Base-by-base conservation (phyloP, 495 filamentous ascomycete species). In the Podospora comata region DNA sequence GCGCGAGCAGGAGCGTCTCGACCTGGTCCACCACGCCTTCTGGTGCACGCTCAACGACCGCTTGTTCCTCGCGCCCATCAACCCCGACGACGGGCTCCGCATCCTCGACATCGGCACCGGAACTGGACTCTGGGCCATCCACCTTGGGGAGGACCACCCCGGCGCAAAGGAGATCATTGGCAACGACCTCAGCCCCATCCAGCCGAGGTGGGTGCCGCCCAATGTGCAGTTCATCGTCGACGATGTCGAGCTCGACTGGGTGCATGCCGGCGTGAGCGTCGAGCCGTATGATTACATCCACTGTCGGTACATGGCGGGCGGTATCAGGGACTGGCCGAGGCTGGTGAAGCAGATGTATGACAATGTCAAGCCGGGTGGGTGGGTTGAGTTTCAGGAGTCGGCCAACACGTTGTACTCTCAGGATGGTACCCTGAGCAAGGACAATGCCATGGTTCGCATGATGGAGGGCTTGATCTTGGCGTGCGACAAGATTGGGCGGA, bases 1-100 rank as follows among this genome's bases (percentile, higher is more conserved):
- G 70, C 77, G 74, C 61, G 87, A 91, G 74, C 86, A 89, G 76
- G 84, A 89, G 70, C 87, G 89, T n/a, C 80, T 90, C 19, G 89
- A 91, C 71, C 76, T 91, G 70, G 77, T 85, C 64, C 90, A 92
- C 77, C 85, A 87, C 66, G 79, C 88, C 66, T 78, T 75, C 61
- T 72, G 71, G 26, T 70, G 75, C 19, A 67, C 75, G 16, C 74
- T 75, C 64, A 75, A 79, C 61, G 81, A 82, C 62, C 76, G 77
- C 32, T 74, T 83, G 15, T 81, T 73, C 60, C 71, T 73, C 3
- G 71, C 77, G 11, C 75, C 75, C 26, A 64, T 79, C 34, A 62
- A 76, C 56, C 72, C 67, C 18, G 48, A 71, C 64, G 68, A 27
- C 2, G 67, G 70, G 0, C 64, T 74, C 23, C 72, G 72, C 62